Evolutionary conservation across 192 early-diverging fungal genomes (phyloP), one percentile per base, ranked within the genome.

Genomic region (Coemansia sp.): DNA sequence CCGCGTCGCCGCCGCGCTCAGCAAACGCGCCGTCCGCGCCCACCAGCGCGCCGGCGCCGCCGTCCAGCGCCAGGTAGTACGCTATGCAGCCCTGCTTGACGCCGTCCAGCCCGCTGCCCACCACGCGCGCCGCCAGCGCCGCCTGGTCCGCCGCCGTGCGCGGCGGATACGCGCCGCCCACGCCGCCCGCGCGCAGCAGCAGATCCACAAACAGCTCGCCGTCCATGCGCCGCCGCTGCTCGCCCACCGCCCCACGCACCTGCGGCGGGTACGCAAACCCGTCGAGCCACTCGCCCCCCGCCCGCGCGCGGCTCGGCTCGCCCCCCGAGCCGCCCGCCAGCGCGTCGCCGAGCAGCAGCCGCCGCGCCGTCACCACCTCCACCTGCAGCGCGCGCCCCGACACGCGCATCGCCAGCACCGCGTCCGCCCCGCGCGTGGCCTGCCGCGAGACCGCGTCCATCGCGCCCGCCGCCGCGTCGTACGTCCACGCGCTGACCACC

Each of bases 141-240:
- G 20, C 44, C 21, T 43, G 48, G 21, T 63, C 72, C 2, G 56
- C 45, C 1, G 53, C 40, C 3, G 61, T 46, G 22, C 53, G 53
- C 55, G 72, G 72, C 15, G 72, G 72, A 32, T 75, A 75, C 12
- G 30, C 54, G 22, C 38, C 44, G 3, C 38, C 9, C 7, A 36
- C n/a, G 6, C 17, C 26, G 15, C 50, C 65, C 6, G 65, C 60
- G 2, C 36, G 52, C 11, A 75, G 40, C 23, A 75, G 20, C 25
- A 68, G 52, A 32, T 75, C 72, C 28, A 75, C 64, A 45, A 75
- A 75, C 48, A 75, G 57, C 45, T 75, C 65, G 17, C 61, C 65
- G 15, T 54, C 65, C 58, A 75, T 60, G 14, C 53, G 49, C 22
- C 49, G 60, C n/a, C 72, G 65, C 34, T 64, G 72, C 49, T 67